A percentile compares a stretch with the other conserved stretches of the same genome.
Conservation (phyloP, 768 basidiomycete species). For the Tulasnella sp. region DNA sequence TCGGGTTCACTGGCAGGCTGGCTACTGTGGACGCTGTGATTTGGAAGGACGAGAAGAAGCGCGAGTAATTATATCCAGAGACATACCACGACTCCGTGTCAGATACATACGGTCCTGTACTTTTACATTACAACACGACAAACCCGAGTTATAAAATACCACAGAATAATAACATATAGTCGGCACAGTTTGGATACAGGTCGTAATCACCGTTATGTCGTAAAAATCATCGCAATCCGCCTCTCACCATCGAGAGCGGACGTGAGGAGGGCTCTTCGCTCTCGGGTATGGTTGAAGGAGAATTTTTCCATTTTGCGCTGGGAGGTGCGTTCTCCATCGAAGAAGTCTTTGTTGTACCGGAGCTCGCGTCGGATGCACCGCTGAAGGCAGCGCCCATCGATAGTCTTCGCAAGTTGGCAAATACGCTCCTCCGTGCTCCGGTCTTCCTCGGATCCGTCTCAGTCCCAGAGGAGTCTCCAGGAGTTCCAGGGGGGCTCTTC, state of each 20-base stretch:
- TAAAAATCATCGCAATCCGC: not conserved
- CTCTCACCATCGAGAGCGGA: not conserved
- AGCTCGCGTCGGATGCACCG: not conserved
- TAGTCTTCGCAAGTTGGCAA: constrained; percentile 18
- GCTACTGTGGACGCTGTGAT: constrained; percentile 44
- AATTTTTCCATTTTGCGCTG: not conserved
- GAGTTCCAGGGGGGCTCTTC: not conserved
- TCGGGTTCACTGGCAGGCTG: constrained; percentile 43
- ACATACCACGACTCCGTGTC: not conserved
- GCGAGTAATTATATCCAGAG: not conserved
- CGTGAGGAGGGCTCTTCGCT: not conserved
- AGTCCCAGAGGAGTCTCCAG: not conserved
- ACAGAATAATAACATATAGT: not conserved
- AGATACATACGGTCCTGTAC: not conserved
- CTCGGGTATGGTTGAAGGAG: not conserved
- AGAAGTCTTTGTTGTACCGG: not conserved
- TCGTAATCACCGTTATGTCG: not conserved
- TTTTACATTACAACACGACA: not conserved
- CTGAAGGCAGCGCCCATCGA: constrained; percentile 1
- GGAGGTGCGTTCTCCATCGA: not conserved
- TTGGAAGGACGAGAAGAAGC: constrained; percentile 39
- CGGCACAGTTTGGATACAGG: not conserved
- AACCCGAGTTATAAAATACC: not conserved
- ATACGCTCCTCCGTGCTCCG: constrained; percentile 1
- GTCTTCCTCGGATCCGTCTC: not conserved